phyloP scores from a whole-genome alignment of 2,329 filamentous ascomycete genomes.

The Tolypocladium paradoxum region DNA sequence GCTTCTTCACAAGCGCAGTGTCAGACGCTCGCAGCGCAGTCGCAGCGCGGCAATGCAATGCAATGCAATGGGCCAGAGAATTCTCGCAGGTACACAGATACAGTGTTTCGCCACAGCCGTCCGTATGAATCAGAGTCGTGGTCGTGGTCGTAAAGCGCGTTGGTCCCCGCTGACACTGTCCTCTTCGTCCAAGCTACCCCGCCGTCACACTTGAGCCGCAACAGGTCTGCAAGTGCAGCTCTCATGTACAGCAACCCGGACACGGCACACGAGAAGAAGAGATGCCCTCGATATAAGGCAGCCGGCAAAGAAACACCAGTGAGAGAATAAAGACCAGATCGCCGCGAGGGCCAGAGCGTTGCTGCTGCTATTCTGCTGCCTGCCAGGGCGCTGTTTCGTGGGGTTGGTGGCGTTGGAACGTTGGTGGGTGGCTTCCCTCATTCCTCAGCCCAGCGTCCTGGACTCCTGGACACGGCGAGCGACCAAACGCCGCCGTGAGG shows the following conservation, averaged over 20 bases:
- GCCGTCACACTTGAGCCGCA: not conserved
- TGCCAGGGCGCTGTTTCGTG: not conserved
- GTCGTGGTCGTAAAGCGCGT: not conserved
- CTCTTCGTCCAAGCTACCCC: not conserved
- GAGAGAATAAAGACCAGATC: not conserved
- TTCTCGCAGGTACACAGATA: not conserved
- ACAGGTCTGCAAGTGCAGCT: not conserved
- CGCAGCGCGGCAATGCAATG: not conserved
- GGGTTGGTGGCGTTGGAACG: not conserved
- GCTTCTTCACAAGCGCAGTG: not conserved
- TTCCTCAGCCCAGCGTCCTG: not conserved
- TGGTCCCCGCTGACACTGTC: not conserved
- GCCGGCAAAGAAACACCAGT: not conserved
- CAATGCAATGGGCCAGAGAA: not conserved
- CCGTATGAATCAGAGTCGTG: not conserved
- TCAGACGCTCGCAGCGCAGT: not conserved
- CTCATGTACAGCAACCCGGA: not conserved
- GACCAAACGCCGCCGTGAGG: not conserved
- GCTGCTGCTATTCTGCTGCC: conserved; percentile 2
- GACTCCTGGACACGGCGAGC: not conserved
- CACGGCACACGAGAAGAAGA: no score
- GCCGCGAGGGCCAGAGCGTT: not conserved
- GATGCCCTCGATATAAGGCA: not conserved
- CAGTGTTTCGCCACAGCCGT: not conserved
- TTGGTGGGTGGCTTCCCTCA: not conserved